Evolutionary conservation across 306 rosid genomes (phyloP).

Genomic region (Cicer yamashitae): DNA sequence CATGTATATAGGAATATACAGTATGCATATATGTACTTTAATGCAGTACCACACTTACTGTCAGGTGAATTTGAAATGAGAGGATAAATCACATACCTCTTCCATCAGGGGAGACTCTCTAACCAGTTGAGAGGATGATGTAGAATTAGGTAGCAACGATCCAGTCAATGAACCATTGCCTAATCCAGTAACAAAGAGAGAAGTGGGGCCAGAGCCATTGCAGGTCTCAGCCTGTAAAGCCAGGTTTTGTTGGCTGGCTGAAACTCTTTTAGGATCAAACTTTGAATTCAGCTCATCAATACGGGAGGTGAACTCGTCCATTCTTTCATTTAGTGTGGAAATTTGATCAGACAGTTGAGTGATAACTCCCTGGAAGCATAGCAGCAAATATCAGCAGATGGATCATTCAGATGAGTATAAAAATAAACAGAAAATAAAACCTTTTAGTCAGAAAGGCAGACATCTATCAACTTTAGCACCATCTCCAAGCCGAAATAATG

Average conservation of each 20-base stretch:
- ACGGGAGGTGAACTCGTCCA: conserved; percentile 96
- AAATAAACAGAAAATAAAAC: conserved; percentile 25
- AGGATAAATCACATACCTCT: conserved; percentile 64
- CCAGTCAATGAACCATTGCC: conserved; percentile 84
- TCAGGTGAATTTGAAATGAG: conserved; percentile 35
- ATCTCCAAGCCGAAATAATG: conserved; percentile 29
- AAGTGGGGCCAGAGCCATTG: conserved; percentile 83
- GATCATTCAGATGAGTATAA: conserved; percentile 17
- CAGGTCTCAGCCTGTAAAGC: conserved; percentile 74
- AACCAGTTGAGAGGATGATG: conserved; percentile 79
- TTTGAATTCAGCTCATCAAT: conserved; percentile 88
- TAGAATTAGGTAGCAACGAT: conserved; percentile 73
- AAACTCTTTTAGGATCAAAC: conserved; percentile 53
- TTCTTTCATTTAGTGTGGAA: conserved; percentile 90
- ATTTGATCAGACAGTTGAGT: conserved; percentile 97
- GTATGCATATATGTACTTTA: not conserved
- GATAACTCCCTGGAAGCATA: conserved; percentile 71
- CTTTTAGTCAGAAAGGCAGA: conserved; percentile 20
- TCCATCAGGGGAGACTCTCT: conserved; percentile 83
- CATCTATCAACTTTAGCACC: conserved; percentile 25
- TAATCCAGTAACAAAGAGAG: conserved; percentile 72
- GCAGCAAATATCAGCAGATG: conserved; percentile 44
- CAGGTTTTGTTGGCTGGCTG: conserved; percentile 90
- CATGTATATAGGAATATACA: not conserved
- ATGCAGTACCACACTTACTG: conserved; percentile 12